phyloP scores from a whole-genome alignment of 2,329 filamentous ascomycete species.

The Calonectria hawksworthii region DNA sequence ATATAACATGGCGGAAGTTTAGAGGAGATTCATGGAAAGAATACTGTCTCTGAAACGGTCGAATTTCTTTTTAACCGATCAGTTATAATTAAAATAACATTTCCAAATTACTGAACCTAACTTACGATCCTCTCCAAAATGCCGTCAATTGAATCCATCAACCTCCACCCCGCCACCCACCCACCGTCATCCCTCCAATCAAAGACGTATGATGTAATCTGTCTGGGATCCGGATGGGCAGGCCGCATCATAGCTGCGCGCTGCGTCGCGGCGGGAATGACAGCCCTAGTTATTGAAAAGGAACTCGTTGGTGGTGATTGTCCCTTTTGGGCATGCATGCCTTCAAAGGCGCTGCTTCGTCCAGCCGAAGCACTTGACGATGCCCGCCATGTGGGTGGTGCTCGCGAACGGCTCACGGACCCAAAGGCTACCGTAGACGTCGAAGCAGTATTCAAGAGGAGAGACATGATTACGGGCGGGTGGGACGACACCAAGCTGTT shows the following conservation, averaged over 20 bases:
- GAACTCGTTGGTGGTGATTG: not conserved
- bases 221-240: not conserved
- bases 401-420: not conserved
- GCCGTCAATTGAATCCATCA: not conserved
- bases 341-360: not conserved
- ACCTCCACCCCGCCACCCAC: not conserved
- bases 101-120: not conserved
- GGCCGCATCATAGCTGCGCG: not conserved
- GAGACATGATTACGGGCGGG: not conserved
- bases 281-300: not conserved
- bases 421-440: not conserved
- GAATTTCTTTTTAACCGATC: too few species aligned
- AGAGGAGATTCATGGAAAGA: too few species aligned
- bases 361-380: not conserved
- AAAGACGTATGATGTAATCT: not conserved
- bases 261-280: not conserved
- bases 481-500: conserved; percentile 1
- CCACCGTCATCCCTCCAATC: not conserved
- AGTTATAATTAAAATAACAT: not conserved
- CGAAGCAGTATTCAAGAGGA: conserved; percentile 4
- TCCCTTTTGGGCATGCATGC: not conserved
- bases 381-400: not conserved
- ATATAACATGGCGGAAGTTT: not conserved
- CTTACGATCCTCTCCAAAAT: not conserved
- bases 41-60: too few species aligned